phyloP scores from a whole-genome alignment of 78 protist species.

The Dictyostelium capitatum region DNA sequence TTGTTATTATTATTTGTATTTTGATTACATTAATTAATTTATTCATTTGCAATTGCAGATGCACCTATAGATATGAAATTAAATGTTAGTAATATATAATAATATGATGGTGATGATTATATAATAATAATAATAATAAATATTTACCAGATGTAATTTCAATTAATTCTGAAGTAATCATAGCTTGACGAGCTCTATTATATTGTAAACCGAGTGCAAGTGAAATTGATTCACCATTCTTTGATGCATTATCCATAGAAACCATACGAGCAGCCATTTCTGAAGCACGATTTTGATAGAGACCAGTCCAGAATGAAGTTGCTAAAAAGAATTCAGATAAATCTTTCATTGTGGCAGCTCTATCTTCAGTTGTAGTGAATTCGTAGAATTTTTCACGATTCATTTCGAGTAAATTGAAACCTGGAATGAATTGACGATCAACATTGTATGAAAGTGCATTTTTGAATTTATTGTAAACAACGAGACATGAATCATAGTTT shows the following conservation, averaged over 20 bases:
- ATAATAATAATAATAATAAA: too few species aligned
- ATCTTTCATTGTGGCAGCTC: conserved; percentile 78
- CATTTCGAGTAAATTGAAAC: conserved; percentile 65
- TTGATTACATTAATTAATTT: too few species aligned
- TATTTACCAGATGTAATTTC: conserved; percentile 72
- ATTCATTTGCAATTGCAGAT: too few species aligned
- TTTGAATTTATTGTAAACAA: conserved; percentile 79
- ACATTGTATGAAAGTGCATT: conserved; percentile 70
- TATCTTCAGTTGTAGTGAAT: conserved; percentile 58
- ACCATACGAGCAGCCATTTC: conserved; percentile 75
- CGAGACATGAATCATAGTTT: conserved; percentile 49
- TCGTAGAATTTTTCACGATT: conserved; percentile 66
- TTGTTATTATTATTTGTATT: too few species aligned
- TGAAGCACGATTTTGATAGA: conserved; percentile 79
- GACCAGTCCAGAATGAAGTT: conserved; percentile 49
- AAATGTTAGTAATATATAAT: too few species aligned
- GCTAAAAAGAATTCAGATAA: conserved; percentile 70
- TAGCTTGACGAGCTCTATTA: conserved; percentile 83
- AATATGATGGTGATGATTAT: too few species aligned
- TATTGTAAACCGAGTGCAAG: conserved; percentile 67
- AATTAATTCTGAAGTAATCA: conserved; percentile 65
- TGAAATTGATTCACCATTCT: conserved; percentile 80
- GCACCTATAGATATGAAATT: too few species aligned
- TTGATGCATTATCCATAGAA: conserved; percentile 79
- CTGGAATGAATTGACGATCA: conserved; percentile 43